Conservation (phyloP, 208 protist species). For the Crithidia acanthocephali region DNA sequence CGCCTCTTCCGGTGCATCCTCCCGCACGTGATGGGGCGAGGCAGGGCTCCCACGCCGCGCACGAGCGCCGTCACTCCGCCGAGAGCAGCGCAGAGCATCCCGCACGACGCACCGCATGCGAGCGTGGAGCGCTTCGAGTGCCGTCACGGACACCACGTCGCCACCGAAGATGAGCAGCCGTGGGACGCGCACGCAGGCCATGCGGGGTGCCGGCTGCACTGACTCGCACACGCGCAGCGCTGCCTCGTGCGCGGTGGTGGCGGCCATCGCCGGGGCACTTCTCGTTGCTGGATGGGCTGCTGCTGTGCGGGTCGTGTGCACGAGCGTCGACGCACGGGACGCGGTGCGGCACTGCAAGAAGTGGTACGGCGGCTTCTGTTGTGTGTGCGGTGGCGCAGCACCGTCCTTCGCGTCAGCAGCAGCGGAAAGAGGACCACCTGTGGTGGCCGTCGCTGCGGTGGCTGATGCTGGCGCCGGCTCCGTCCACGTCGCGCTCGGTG, state of each 20-base stretch:
- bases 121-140: conserved; percentile 71
- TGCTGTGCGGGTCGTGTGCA: neutral
- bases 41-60: neutral
- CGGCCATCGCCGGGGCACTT: no score
- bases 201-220: neutral
- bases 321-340: neutral
- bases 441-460: neutral
- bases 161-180: conserved; percentile 88
- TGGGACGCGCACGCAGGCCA: conserved; percentile 45
- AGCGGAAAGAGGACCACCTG: neutral
- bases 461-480: no score
- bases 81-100: conserved; percentile 24
- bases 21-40: no score
- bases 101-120: conserved; percentile 58
- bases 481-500: no score
- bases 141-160: conserved; percentile 75
- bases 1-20: neutral
- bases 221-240: conserved; percentile 13
- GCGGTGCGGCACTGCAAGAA: neutral
- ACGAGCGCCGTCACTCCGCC: neutral
- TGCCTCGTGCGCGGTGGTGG: no score
- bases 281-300: neutral
- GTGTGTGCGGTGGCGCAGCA: neutral
- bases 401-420: no score
- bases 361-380: neutral